phyloP scores from a whole-genome alignment of 768 basidiomycete genomes.

The Auricularia sp. region DNA sequence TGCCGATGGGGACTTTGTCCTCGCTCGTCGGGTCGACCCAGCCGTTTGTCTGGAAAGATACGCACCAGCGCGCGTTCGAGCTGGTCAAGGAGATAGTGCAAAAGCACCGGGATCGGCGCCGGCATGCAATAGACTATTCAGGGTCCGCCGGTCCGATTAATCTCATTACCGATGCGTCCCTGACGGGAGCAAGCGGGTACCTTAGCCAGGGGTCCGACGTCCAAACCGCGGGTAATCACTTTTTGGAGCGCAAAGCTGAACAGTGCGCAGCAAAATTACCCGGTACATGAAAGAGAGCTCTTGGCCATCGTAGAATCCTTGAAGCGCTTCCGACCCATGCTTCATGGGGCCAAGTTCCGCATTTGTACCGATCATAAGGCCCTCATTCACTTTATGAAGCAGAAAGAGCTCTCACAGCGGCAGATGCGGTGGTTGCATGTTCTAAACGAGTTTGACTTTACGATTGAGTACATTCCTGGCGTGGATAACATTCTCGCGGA shows the following conservation, averaged over 20 bases:
- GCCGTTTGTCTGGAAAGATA: conserved; percentile 21
- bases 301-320: conserved; percentile 26
- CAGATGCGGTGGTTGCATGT: conserved; percentile 31
- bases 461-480: conserved; percentile 22
- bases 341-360: conserved; percentile 17
- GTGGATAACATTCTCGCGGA: conserved; percentile 25
- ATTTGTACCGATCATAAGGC: conserved; percentile 26
- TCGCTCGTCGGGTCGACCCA: conserved; percentile 14
- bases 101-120: conserved; percentile 14
- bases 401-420: conserved; percentile 23
- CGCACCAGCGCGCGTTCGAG: conserved; percentile 28
- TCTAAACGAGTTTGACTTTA: conserved; percentile 22
- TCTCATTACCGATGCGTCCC: background rate
- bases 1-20: conserved; percentile 29
- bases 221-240: background rate
- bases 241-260: conserved; percentile 3
- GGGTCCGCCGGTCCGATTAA: background rate
- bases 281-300: conserved; percentile 30
- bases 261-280: conserved; percentile 21
- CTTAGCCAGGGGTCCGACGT: background rate
- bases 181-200: background rate
- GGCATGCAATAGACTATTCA: conserved; percentile 10
- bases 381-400: conserved; percentile 21
- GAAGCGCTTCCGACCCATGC: conserved; percentile 17
- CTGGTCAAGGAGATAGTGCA: conserved; percentile 24